These are phyloP conservation scores for Clavariopsis aquatica DNA, from an alignment of 495 filamentous ascomycete species.

Conservation along the genomic window DNA sequence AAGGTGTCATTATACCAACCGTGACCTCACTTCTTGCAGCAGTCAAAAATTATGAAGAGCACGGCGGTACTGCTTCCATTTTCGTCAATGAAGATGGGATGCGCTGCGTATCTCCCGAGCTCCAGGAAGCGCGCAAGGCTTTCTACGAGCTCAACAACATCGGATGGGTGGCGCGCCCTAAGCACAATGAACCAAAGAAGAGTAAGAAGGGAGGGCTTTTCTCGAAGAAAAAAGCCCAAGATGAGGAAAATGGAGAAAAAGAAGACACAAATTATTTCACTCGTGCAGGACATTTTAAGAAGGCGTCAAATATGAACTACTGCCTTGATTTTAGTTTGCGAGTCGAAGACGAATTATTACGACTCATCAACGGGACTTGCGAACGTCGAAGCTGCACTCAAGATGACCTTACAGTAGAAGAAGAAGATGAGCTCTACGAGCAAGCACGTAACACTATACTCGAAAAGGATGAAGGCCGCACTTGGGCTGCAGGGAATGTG, in stretches of 20 bases:
- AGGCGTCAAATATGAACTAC: slow-evolving; percentile 86
- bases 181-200: slow-evolving; percentile 52
- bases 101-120: slow-evolving; percentile 48
- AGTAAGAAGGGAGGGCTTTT: slow-evolving; percentile 16
- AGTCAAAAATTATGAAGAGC: slow-evolving; percentile 60
- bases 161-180: slow-evolving; percentile 74
- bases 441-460: slow-evolving; percentile 31
- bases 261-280: slow-evolving; percentile 60
- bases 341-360: slow-evolving; percentile 66
- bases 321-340: slow-evolving; percentile 72
- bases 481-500: slow-evolving; percentile 75
- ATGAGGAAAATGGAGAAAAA: slow-evolving; percentile 37
- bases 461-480: slow-evolving; percentile 59
- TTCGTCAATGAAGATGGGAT: slow-evolving; percentile 52
- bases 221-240: slow-evolving; percentile 16
- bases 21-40: slow-evolving; percentile 58
- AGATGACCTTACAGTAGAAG: slow-evolving; percentile 67
- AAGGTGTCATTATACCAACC: slow-evolving; percentile 60
- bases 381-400: slow-evolving; percentile 66
- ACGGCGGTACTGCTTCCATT: slow-evolving; percentile 49
- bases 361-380: slow-evolving; percentile 46
- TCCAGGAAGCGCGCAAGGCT: slow-evolving; percentile 65
- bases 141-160: slow-evolving; percentile 71
- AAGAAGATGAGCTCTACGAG: slow-evolving; percentile 51
- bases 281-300: slow-evolving; percentile 59